Base-by-base conservation (phyloP, 176 grass and related monocot species). In the Carex parvula region DNA sequence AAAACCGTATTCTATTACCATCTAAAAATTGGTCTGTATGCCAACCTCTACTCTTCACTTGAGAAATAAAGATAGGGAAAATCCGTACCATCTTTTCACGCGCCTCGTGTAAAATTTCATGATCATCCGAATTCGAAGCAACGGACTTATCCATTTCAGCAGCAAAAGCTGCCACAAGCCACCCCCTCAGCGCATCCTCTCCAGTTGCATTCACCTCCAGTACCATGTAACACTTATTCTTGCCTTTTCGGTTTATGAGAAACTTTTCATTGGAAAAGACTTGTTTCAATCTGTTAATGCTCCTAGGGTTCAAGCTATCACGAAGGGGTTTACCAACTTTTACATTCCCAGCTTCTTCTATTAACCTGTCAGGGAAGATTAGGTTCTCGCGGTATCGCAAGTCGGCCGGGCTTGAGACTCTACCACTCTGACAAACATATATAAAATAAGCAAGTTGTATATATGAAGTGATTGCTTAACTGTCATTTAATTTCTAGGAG, bases 21-120 rank as follows among this genome's bases (percentile, higher is more conserved):
- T 99, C 90, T 17, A 99, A 89, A 90, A 99, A 99, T 64, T 99
- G 93, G 62, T 93, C 93, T 0, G 91, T 95, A 84, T 96, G 87
- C 97, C 97, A 99, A 3, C 97, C 97, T 52, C 85, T 94, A 21
- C 35, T 81, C 93, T 82, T 92, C 16, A 99, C 77, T 30, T 94
- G 80, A 30, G 85, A 89, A 32, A 94, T 46, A 41, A 99, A 99
- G 20, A 60, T 5, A 21, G 93, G 91, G 33, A 96, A 96, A 32
- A 94, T 71, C 5, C 0, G 86, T 80, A 90, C 87, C 91, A 94
- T 96, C 72, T 85, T 99, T 70, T 84, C 78, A 18, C 85, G 90
- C 39, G 97, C 93, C 18, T 86, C 88, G 0, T n/a, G 42, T 4
- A 95, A 84, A 64, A 87, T 85, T 1, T 84, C n/a, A 14, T 39